These are phyloP conservation scores for Beauveria rudraprayagi DNA, from an alignment of 2,329 filamentous ascomycete genomes.

Conservation along the genomic window DNA sequence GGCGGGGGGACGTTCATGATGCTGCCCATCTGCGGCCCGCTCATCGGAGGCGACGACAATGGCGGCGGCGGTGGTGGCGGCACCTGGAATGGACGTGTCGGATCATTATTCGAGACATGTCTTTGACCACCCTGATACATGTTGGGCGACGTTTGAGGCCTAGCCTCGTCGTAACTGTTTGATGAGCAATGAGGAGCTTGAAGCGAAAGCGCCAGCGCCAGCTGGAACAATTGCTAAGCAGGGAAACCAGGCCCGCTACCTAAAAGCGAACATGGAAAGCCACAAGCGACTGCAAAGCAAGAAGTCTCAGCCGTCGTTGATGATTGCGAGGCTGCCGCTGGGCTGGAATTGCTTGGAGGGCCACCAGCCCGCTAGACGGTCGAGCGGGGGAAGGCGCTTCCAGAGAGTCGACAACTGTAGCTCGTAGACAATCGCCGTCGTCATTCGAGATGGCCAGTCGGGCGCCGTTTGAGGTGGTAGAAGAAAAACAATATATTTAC, in stretches of 20 bases:
- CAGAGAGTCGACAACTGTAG: not conserved
- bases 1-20: constrained; percentile 47
- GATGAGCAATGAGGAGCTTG: not conserved
- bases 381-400: not conserved
- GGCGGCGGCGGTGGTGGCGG: constrained; percentile 50
- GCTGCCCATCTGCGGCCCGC: constrained; percentile 33
- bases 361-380: not conserved
- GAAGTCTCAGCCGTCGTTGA: not conserved
- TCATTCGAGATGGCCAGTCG: constrained; percentile 2
- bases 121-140: constrained; percentile 51
- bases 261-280: not conserved
- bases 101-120: constrained; percentile 38
- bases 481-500: not conserved
- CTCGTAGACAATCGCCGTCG: not conserved
- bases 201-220: not conserved
- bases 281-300: not conserved
- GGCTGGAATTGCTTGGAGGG: constrained; percentile 2
- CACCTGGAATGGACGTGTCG: constrained; percentile 44
- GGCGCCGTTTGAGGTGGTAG: not conserved
- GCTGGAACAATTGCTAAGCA: not conserved
- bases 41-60: constrained; percentile 43
- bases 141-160: constrained; percentile 19
- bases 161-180: not conserved
- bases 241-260: not conserved
- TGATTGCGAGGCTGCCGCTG: not conserved